Base-by-base conservation (phyloP, 2,329 filamentous ascomycete species). In the Botrytis sinoallii region DNA sequence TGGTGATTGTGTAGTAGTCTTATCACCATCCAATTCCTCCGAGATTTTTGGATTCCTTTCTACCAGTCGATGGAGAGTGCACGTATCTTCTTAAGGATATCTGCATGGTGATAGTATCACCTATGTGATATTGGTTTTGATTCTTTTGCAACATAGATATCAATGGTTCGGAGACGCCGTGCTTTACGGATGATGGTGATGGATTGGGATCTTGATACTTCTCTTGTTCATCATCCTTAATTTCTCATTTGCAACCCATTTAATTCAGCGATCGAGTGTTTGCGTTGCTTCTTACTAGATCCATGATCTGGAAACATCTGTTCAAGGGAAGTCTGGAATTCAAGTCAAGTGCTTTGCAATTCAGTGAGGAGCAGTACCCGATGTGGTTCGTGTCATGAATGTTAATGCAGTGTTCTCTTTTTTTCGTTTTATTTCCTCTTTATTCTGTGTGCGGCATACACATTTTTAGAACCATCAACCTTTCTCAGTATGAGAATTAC, bases 51-150 rank as follows among this genome's bases (percentile, higher is more conserved):
- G n/a, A 57, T 18, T 57, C 14, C 25, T 29, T 57, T 63, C 12
- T 66, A 52, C 29, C 44, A 52, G 29, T 48, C 32, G 29, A 32
- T 48, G 18, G 20, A 48, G 16, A 52, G 12, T 10, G 14, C 18
- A 25, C 32, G 29, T 42, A 42, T 55, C 44, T n/a, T 29, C 32
- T 9, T 35, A n/a, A 67, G 46, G 65, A 38, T 67, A 38, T 67
- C 25, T 67, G 46, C 46, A 52, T 52, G 65, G 38, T 57, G 52
- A 57, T 57, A 57, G 44, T 67, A 52, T 67, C 64, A 67, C 44
- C 20, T 8, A 18, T 38, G 22, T n/a, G 12, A 40, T 38, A n/a
- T 52, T 52, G 44, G 12, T 29, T 67, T 16, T 52, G 35, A 2
- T 52, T 67, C 16, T 32, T 52, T 52, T 67, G 44, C 22, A 38